Evolutionary conservation across 2,329 filamentous ascomycete genomes (phyloP).

Genomic region (Pestalotiopsis sp.): DNA sequence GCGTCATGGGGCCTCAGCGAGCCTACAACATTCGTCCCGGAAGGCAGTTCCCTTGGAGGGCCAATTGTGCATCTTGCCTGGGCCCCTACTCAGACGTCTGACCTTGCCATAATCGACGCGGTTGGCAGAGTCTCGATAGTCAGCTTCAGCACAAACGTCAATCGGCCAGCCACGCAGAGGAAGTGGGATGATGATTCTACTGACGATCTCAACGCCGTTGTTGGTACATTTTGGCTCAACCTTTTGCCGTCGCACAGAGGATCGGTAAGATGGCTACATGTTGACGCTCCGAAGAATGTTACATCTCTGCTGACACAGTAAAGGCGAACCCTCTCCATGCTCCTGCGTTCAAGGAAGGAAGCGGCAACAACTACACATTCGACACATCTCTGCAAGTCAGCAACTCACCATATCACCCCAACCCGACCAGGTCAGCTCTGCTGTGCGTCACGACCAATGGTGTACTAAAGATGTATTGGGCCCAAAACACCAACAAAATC

Average conservation of each 20-base stretch:
- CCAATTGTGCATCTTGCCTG: slow-evolving; percentile 81
- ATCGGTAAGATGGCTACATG: slow-evolving; percentile 31
- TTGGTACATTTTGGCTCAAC: slow-evolving; percentile 87
- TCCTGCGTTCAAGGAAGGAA: slow-evolving; percentile 64
- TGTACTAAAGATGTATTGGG: slow-evolving; percentile 74
- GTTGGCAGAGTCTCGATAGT: slow-evolving; percentile 78
- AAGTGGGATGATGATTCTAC: slow-evolving; percentile 68
- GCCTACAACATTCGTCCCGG: slow-evolving; percentile 64
- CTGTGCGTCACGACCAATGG: slow-evolving; percentile 78
- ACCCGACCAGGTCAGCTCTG: slow-evolving; percentile 71
- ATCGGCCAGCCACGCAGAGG: slow-evolving; percentile 67
- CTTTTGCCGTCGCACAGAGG: slow-evolving; percentile 49
- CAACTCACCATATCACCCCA: slow-evolving; percentile 74
- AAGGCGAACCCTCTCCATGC: slow-evolving; percentile 56
- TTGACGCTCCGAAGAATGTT: not conserved
- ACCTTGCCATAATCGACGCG: slow-evolving; percentile 82
- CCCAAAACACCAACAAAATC: slow-evolving; percentile 73
- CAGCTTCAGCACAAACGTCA: slow-evolving; percentile 71
- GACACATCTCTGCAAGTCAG: slow-evolving; percentile 67
- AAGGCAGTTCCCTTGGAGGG: slow-evolving; percentile 65
- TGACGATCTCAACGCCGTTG: slow-evolving; percentile 76
- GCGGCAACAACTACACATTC: slow-evolving; percentile 67
- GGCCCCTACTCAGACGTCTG: slow-evolving; percentile 72
- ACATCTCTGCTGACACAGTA: slow-evolving; percentile 14
- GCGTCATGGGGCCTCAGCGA: slow-evolving; percentile 78